Percentiles rank a stretch among this genome's conserved stretches.
Evolutionary conservation across 1,284 basidiomycete genomes (phyloP).

Genomic region (Amylostereum chailletii): DNA sequence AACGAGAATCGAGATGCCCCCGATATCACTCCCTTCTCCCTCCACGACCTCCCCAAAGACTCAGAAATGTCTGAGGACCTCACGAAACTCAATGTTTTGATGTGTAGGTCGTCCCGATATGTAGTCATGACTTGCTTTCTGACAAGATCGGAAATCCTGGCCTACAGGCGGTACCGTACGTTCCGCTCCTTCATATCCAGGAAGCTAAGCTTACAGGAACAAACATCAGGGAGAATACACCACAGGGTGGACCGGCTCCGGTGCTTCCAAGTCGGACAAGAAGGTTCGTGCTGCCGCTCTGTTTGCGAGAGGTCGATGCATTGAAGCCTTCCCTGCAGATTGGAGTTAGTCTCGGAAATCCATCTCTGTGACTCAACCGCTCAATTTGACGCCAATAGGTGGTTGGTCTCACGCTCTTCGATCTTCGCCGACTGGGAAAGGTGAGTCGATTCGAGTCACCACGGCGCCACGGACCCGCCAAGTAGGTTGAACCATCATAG

Average conservation of each 20-base stretch:
- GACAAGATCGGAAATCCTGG: neutral
- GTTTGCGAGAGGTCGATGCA: neutral
- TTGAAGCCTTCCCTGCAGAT: slow-evolving; percentile 35
- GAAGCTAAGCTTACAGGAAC: slow-evolving; percentile 4
- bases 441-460: slow-evolving; percentile 27
- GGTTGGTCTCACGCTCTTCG: slow-evolving; percentile 84
- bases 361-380: neutral
- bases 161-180: slow-evolving; percentile 55
- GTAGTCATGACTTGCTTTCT: neutral
- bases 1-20: too few species aligned
- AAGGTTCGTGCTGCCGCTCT: slow-evolving; percentile 42
- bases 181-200: too few species aligned
- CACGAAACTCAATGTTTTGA: slow-evolving; percentile 57
- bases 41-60: too few species aligned
- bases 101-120: slow-evolving; percentile 40
- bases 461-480: too few species aligned
- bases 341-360: slow-evolving; percentile 39
- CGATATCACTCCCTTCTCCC: too few species aligned
- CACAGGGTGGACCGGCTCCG: slow-evolving; percentile 85
- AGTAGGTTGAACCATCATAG: slow-evolving; percentile 21
- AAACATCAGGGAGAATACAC: slow-evolving; percentile 77
- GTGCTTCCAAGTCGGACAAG: slow-evolving; percentile 92
- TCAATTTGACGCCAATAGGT: slow-evolving; percentile 42
- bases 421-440: slow-evolving; percentile 80
- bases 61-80: slow-evolving; percentile 26